Evolutionary conservation across 495 filamentous ascomycete species (phyloP).

Genomic region (Aspergillus coremiiformis): DNA sequence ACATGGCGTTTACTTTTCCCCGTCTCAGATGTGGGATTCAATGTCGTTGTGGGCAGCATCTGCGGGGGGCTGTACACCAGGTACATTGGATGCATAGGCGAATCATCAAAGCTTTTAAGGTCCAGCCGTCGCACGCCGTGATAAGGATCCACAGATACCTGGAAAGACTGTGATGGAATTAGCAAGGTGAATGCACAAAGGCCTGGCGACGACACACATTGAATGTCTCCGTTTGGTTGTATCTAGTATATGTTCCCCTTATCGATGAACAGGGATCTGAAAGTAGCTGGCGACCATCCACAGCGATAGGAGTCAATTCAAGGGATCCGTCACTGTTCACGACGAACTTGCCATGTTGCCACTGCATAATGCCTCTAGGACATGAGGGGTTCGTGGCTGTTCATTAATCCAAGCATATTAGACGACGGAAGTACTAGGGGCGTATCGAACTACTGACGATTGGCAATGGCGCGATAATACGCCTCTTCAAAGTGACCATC

Average conservation of each 20-base stretch:
- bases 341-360: slow-evolving; percentile 63
- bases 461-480: slow-evolving; percentile 64
- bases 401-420: slow-evolving; percentile 3
- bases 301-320: slow-evolving; percentile 52
- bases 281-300: slow-evolving; percentile 65
- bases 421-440: neutral
- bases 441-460: slow-evolving; percentile 48
- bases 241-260: slow-evolving; percentile 55
- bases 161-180: slow-evolving; percentile 46
- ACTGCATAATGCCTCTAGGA: slow-evolving; percentile 66
- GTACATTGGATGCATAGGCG: slow-evolving; percentile 67
- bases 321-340: slow-evolving; percentile 52
- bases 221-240: slow-evolving; percentile 60
- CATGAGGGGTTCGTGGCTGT: slow-evolving; percentile 57
- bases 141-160: slow-evolving; percentile 55
- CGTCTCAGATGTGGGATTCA: slow-evolving; percentile 48
- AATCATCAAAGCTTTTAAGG: slow-evolving; percentile 56
- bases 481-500: slow-evolving; percentile 70
- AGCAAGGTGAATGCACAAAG: slow-evolving; percentile 5
- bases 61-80: slow-evolving; percentile 59
- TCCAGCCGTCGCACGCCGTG: slow-evolving; percentile 57
- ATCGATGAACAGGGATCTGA: slow-evolving; percentile 57
- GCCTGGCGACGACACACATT: slow-evolving; percentile 36
- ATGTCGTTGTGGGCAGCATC: slow-evolving; percentile 66
- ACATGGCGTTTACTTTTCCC: slow-evolving; percentile 28